Conservation (phyloP, 352 stramenopile genomes). For the Paralagenidium karlingii region DNA sequence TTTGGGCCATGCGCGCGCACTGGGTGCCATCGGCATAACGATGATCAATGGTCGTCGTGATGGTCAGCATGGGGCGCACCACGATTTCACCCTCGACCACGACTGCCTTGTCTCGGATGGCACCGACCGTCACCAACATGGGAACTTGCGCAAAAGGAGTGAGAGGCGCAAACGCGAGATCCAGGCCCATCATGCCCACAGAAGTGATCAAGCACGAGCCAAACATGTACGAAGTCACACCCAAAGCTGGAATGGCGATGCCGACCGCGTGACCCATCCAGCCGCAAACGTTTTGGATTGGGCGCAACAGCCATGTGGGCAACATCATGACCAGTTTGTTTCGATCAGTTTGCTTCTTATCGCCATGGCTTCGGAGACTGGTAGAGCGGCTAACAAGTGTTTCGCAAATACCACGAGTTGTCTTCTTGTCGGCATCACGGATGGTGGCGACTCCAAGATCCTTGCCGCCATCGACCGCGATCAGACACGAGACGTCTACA, state of each 20-base stretch:
- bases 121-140: slow-evolving; percentile 55
- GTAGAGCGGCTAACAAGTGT: slow-evolving; percentile 27
- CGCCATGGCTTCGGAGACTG: slow-evolving; percentile 40
- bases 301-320: slow-evolving; percentile 38
- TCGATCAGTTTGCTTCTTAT: slow-evolving; percentile 40
- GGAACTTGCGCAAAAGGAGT: slow-evolving; percentile 46
- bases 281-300: slow-evolving; percentile 36
- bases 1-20: slow-evolving; percentile 40
- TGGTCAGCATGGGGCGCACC: slow-evolving; percentile 41
- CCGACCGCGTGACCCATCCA: slow-evolving; percentile 50
- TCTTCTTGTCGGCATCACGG: slow-evolving; percentile 34
- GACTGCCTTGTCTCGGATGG: slow-evolving; percentile 47
- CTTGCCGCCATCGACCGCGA: slow-evolving; percentile 39
- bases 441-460: slow-evolving; percentile 44
- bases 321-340: slow-evolving; percentile 50
- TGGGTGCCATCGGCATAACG: slow-evolving; percentile 53
- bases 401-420: slow-evolving; percentile 27
- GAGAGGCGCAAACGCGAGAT: slow-evolving; percentile 50
- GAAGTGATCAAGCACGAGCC: slow-evolving; percentile 59
- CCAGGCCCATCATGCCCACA: slow-evolving; percentile 56
- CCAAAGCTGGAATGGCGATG: slow-evolving; percentile 30
- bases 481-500: slow-evolving; percentile 52
- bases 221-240: slow-evolving; percentile 62
- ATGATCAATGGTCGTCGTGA: slow-evolving; percentile 64
- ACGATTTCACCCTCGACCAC: slow-evolving; percentile 43